phyloP scores from a whole-genome alignment of 805 yeast species.

The Brettanomyces custersianus region DNA sequence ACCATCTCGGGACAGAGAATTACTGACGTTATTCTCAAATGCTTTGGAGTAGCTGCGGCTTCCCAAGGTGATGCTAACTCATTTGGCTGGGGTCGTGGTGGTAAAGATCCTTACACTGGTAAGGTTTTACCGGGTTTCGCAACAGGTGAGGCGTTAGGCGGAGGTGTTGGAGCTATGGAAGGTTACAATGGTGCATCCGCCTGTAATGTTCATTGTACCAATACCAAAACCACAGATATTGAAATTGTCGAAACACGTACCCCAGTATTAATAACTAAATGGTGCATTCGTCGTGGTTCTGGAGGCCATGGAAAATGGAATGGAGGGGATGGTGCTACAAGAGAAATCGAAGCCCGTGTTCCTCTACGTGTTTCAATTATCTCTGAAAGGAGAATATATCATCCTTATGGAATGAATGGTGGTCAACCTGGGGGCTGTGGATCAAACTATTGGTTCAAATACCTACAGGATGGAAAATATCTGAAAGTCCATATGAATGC shows the following conservation, averaged over 20 bases:
- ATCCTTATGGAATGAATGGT: slow-evolving; percentile 53
- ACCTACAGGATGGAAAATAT: slow-evolving; percentile 28
- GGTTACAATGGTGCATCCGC: slow-evolving; percentile 37
- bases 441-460: slow-evolving; percentile 26
- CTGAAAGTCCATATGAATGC: slow-evolving; percentile 29
- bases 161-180: slow-evolving; percentile 46
- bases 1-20: slow-evolving; percentile 51
- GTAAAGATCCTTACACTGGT: slow-evolving; percentile 29
- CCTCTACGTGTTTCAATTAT: slow-evolving; percentile 28
- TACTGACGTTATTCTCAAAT: slow-evolving; percentile 43
- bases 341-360: slow-evolving; percentile 30
- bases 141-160: slow-evolving; percentile 45
- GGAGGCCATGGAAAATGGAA: slow-evolving; percentile 39
- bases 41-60: slow-evolving; percentile 48
- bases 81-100: slow-evolving; percentile 46
- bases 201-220: slow-evolving; percentile 45
- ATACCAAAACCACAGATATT: slow-evolving; percentile 45
- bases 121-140: slow-evolving; percentile 39
- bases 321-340: slow-evolving; percentile 40
- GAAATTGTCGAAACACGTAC: slow-evolving; percentile 45
- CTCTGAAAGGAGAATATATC: slow-evolving; percentile 38
- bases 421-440: slow-evolving; percentile 53
- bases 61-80: slow-evolving; percentile 53
- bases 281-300: slow-evolving; percentile 33
- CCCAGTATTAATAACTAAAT: slow-evolving; percentile 40